These are phyloP conservation scores for Mucor racemosus DNA, from an alignment of 371 early-diverging fungal species.

Conservation along the genomic window DNA sequence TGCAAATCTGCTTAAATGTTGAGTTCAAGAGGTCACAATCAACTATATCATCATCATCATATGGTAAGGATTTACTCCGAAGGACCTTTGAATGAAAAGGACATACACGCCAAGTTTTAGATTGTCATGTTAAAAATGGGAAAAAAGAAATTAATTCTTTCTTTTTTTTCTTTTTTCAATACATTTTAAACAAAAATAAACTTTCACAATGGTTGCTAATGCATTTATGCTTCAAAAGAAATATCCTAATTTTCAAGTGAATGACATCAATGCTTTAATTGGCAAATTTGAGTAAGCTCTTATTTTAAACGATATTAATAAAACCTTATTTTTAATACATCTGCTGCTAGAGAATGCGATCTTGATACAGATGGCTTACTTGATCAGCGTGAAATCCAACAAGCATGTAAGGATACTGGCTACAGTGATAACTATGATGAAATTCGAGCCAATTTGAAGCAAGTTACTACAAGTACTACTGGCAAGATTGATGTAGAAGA, in stretches of 20 bases:
- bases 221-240: conserved; percentile 54
- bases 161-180: background rate
- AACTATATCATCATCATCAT: background rate
- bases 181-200: background rate
- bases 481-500: conserved; percentile 79
- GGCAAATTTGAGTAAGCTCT: conserved; percentile 57
- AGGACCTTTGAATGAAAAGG: background rate
- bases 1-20: background rate
- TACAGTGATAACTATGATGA: conserved; percentile 72
- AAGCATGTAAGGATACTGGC: conserved; percentile 66
- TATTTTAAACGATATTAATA: too few relatives aligned
- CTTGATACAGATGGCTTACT: conserved; percentile 71
- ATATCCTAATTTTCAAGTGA: conserved; percentile 55
- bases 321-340: too few relatives aligned
- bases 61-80: background rate
- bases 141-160: background rate
- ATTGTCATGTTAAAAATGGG: background rate
- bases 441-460: conserved; percentile 67
- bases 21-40: background rate
- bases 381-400: conserved; percentile 67
- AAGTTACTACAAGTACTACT: conserved; percentile 65
- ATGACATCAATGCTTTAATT: conserved; percentile 57
- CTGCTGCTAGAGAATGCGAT: conserved; percentile 57
- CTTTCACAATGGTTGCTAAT: conserved; percentile 32
- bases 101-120: conserved; percentile 1